phyloP scores from a whole-genome alignment of 1,139 yeast genomes.

The Kodamaea anthophila region DNA sequence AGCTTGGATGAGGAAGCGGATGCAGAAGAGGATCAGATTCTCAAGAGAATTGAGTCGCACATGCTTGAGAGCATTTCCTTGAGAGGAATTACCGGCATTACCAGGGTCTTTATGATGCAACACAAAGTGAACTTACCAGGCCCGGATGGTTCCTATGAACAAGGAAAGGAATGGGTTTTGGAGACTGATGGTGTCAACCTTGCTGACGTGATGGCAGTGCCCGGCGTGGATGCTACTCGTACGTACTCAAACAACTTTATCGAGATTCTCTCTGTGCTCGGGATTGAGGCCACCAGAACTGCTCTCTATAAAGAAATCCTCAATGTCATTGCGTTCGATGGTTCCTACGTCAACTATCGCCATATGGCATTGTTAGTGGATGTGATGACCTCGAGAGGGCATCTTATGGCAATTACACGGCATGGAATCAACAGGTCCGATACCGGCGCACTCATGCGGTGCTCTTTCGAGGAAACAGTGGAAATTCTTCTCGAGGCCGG shows the following conservation, averaged over 20 bases:
- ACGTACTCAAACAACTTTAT: slow-evolving; percentile 95
- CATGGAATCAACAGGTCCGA: slow-evolving; percentile 99
- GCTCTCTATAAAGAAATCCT: slow-evolving; percentile 90
- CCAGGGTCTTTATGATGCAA: slow-evolving; percentile 91
- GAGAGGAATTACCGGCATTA: slow-evolving; percentile 93
- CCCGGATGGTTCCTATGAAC: slow-evolving; percentile 77
- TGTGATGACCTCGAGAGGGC: slow-evolving; percentile 98
- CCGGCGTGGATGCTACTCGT: slow-evolving; percentile 87
- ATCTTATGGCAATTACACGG: slow-evolving; percentile 97
- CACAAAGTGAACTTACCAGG: slow-evolving; percentile 78
- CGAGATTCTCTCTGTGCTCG: slow-evolving; percentile 89
- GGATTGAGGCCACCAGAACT: slow-evolving; percentile 97
- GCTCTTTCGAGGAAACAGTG: slow-evolving; percentile 98
- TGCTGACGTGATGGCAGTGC: slow-evolving; percentile 91
- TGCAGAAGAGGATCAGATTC: slow-evolving; percentile 94
- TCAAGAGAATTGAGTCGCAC: slow-evolving; percentile 91
- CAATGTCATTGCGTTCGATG: slow-evolving; percentile 98
- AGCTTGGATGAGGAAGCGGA: slow-evolving; percentile 88
- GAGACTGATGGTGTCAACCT: slow-evolving; percentile 98
- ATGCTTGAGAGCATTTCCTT: slow-evolving; percentile 93
- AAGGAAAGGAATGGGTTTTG: slow-evolving; percentile 93
- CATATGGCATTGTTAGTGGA: slow-evolving; percentile 97
- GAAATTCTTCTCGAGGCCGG: slow-evolving; percentile 97
- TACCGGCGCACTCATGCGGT: slow-evolving; percentile 98
- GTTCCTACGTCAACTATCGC: slow-evolving; percentile 97